A percentile compares a stretch with the other conserved stretches of the same genome.
Evolutionary conservation across 2,329 filamentous ascomycete genomes (phyloP).

Genomic region (Ciborinia camelliae): DNA sequence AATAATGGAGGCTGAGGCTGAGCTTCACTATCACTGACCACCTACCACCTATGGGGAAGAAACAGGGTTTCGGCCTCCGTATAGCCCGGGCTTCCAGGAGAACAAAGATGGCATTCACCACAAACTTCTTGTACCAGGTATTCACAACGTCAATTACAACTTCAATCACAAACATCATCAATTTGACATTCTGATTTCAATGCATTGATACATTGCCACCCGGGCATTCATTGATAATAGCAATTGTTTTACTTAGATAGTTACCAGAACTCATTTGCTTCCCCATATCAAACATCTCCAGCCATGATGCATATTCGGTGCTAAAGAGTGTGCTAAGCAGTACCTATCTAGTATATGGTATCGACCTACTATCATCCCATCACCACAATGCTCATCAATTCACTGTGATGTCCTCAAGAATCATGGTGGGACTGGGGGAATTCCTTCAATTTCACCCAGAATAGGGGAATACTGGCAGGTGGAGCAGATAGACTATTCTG

Average conservation of each 20-base stretch:
- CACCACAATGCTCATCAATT: background rate
- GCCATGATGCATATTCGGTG: background rate
- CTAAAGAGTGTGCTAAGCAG: constrained; percentile 11
- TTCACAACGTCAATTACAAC: no score
- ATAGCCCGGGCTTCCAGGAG: background rate
- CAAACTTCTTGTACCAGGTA: no score
- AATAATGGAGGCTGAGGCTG: constrained; percentile 8
- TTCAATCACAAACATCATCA: background rate
- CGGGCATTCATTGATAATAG: no score
- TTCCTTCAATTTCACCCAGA: background rate
- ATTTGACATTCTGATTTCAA: background rate
- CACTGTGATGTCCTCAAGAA: background rate
- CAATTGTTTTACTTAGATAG: background rate
- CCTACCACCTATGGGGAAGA: no score
- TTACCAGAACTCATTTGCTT: background rate
- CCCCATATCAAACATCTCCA: background rate
- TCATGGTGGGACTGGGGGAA: background rate
- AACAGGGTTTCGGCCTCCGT: background rate
- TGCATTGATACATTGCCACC: background rate
- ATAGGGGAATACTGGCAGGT: no score
- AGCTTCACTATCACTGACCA: background rate
- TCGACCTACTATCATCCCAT: background rate
- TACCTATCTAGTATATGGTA: background rate
- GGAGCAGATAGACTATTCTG: background rate
- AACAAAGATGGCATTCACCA: background rate